Base-by-base conservation (phyloP, 225 moss, liverwort and hornwort species). In the Asterella californica region DNA sequence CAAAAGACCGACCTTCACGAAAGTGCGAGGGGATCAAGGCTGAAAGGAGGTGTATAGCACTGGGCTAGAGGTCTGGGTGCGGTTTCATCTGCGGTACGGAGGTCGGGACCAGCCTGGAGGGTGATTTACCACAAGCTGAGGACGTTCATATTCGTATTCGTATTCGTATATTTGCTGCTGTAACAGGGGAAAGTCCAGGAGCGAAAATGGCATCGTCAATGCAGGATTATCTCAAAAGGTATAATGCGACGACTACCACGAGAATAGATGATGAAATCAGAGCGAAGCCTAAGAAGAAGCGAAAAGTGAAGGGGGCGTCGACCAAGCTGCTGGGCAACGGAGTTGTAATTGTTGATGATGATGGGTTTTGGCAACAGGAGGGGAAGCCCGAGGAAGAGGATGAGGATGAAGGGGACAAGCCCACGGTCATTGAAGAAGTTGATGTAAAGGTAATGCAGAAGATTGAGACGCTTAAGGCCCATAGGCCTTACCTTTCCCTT, bases 371-470 rank as follows among this genome's bases (percentile, higher is more conserved):
- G 96, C 87, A 94, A 75, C 91, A 87, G 76, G 90, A 81, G 74
- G 71, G 79, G 37, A 88, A 88, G 17, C 87, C 89, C 64, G 95
- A 92, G 65, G 89, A 88, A 10, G 91, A 89, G 73, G 90, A 89
- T 69, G 92, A 85, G n/a, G 93, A 86, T 10, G 91, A 87, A 59
- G 88, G 79, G 25, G 96, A 96, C 42, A 88, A 53, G 37, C 96
- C 94, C 34, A 86, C 87, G 60, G 96, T 96, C 76, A 89, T 92
- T 14, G 96, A 96, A 84, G 96, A 96, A 30, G 96, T 96, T 54
- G 94, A 96, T 79, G 96, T 96, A 32, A 92, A 96, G 87, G 88
- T 90, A 37, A 94, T 96, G 96, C 94, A 92, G 74, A 89, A 90
- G 83, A 91, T 94, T 90, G 96, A 96, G 86, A 81, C 82, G 37